These are phyloP conservation scores for Fusarium sp. DNA, from an alignment of 2,329 filamentous ascomycete species.

Conservation along the genomic window DNA sequence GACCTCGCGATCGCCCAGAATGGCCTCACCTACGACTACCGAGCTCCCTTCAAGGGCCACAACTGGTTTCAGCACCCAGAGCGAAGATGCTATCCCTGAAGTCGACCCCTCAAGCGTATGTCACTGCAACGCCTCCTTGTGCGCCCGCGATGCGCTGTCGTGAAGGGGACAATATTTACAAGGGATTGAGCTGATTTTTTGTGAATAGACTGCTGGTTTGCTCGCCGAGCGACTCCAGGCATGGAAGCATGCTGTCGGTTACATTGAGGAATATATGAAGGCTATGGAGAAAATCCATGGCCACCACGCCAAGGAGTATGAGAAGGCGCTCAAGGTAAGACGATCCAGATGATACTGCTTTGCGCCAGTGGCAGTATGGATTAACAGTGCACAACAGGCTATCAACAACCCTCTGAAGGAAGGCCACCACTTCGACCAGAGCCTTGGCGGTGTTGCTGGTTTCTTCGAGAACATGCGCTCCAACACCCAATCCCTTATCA, in stretches of 20 bases:
- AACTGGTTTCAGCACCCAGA: constrained; percentile 58
- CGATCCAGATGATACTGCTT: not conserved
- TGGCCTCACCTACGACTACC: constrained; percentile 50
- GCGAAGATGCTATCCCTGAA: constrained; percentile 70
- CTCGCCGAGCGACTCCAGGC: constrained; percentile 89
- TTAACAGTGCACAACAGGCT: constrained; percentile 63
- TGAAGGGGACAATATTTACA: not conserved
- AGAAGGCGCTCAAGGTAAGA: constrained; percentile 84
- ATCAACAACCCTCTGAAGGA: constrained; percentile 88
- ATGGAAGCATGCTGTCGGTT: constrained; percentile 94
- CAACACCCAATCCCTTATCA: constrained; percentile 92
- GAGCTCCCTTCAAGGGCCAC: constrained; percentile 60
- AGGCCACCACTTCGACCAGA: constrained; percentile 92
- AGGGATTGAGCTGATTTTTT: constrained; percentile 12
- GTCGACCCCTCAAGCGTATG: constrained; percentile 68
- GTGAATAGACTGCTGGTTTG: constrained; percentile 74
- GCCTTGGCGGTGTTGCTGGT: constrained; percentile 84
- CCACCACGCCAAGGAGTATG: constrained; percentile 90
- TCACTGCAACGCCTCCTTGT: constrained; percentile 15
- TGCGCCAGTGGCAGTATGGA: not conserved
- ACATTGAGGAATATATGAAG: constrained; percentile 89
- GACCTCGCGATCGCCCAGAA: constrained; percentile 20
- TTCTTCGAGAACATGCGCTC: constrained; percentile 94
- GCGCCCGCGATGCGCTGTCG: not conserved
- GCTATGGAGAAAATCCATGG: constrained; percentile 89